Evolutionary conservation across 768 basidiomycete species (phyloP).

Genomic region (Epithele typhae): DNA sequence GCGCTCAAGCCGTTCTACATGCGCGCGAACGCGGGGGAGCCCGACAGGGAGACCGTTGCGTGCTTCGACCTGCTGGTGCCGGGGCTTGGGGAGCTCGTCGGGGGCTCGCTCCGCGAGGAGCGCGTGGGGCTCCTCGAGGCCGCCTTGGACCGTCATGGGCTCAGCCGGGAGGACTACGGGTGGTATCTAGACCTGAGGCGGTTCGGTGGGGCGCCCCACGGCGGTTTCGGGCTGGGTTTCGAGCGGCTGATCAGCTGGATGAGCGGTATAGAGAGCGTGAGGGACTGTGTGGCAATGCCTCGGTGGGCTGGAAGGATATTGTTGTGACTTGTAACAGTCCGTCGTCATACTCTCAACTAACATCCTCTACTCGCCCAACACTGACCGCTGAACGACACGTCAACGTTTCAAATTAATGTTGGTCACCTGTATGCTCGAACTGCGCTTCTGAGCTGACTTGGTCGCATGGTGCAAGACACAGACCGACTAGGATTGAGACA

Average conservation of each 20-base stretch:
- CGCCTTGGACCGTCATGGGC: conserved; percentile 45
- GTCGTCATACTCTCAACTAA: no score
- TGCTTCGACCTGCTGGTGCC: conserved; percentile 96
- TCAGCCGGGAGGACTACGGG: conserved; percentile 39
- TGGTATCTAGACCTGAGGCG: conserved; percentile 85
- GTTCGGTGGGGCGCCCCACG: conserved; percentile 88
- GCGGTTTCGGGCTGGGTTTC: conserved; percentile 95
- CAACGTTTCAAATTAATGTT: no score
- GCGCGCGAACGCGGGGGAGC: conserved; percentile 54
- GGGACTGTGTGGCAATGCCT: conserved; percentile 91
- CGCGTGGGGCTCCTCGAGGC: conserved; percentile 46
- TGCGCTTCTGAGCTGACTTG: no score
- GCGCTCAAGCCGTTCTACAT: conserved; percentile 94
- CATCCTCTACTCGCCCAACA: no score
- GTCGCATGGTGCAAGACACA: no score
- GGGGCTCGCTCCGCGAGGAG: conserved; percentile 89
- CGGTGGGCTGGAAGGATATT: conserved; percentile 82
- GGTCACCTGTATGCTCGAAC: no score
- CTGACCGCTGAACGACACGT: no score
- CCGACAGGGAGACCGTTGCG: conserved; percentile 58
- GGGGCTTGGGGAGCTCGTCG: conserved; percentile 81
- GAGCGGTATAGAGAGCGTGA: conserved; percentile 83
- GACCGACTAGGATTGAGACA: no score
- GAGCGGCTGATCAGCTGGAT: conserved; percentile 88
- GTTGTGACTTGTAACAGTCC: no score